Evolutionary conservation across 2,329 filamentous ascomycete species (phyloP).

Genomic region (Fusarium domesticum): DNA sequence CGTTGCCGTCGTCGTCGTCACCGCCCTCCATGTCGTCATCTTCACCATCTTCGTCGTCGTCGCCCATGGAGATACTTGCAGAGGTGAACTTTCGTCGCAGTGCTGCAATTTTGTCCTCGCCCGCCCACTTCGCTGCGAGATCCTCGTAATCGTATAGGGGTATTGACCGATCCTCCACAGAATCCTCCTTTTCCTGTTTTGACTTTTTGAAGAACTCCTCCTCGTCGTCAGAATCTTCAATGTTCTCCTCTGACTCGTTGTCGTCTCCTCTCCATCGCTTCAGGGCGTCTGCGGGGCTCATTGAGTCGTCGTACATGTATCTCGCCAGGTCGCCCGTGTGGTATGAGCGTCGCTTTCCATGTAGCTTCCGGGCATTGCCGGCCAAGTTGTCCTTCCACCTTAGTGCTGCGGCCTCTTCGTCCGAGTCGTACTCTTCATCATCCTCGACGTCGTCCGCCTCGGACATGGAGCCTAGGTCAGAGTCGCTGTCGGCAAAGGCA

Average conservation of each 20-base stretch:
- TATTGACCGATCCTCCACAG: conserved; percentile 75
- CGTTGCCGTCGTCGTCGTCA: conserved; percentile 51
- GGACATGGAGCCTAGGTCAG: conserved; percentile 87
- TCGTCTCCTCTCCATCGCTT: conserved; percentile 74
- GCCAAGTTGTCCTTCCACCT: conserved; percentile 88
- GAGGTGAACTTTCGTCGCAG: conserved; percentile 75
- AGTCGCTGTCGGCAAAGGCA: conserved; percentile 94
- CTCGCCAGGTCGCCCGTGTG: conserved; percentile 79
- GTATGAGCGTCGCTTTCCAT: conserved; percentile 68
- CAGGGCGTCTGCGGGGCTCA: conserved; percentile 73
- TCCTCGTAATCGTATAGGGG: conserved; percentile 77
- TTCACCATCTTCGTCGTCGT: conserved; percentile 34
- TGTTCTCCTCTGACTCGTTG: conserved; percentile 52
- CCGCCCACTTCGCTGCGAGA: conserved; percentile 81
- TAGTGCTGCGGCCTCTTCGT: conserved; percentile 69
- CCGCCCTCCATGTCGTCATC: conserved; percentile 54
- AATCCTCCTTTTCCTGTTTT: conserved; percentile 63
- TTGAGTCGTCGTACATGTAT: conserved; percentile 80
- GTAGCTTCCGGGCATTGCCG: conserved; percentile 69
- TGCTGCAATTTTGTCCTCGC: conserved; percentile 71
- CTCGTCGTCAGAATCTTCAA: conserved; percentile 55
- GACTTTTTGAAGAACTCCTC: conserved; percentile 65
- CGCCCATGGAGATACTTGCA: conserved; percentile 49
- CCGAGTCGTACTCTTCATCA: conserved; percentile 52
- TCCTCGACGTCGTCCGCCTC: conserved; percentile 45